Percentiles rank a stretch among this genome's conserved stretches.
Evolutionary conservation across 148 eudicot species (phyloP).

Genomic region (Fagopyrum esculentum): DNA sequence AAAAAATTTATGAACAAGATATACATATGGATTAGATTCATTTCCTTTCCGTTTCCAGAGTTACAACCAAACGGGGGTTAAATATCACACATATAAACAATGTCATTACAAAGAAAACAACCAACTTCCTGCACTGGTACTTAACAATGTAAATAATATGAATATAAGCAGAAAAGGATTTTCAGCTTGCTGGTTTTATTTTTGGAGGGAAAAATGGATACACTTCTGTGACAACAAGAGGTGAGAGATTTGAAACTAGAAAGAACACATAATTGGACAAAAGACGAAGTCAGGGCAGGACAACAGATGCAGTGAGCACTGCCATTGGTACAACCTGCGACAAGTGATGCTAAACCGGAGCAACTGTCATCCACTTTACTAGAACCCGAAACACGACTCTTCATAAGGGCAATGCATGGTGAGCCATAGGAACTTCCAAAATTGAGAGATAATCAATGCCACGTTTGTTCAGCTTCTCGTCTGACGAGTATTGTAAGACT

Average conservation of each 20-base stretch:
- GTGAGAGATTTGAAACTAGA: not conserved
- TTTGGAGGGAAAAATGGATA: not conserved
- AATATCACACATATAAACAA: too few relatives aligned
- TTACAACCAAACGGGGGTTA: too few relatives aligned
- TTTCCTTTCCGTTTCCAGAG: too few relatives aligned
- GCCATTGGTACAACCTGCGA: not conserved
- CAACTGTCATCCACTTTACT: not conserved
- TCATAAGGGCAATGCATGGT: too few relatives aligned
- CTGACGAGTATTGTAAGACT: conserved; percentile 84
- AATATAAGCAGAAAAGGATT: too few relatives aligned
- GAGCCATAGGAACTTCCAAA: too few relatives aligned
- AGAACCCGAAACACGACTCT: not conserved
- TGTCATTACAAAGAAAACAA: not conserved
- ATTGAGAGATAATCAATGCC: not conserved
- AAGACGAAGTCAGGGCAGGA: not conserved
- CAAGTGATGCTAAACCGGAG: not conserved
- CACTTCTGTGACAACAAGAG: not conserved
- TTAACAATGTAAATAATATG: too few relatives aligned
- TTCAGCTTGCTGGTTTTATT: not conserved
- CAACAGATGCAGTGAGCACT: not conserved
- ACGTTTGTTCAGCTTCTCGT: conserved; percentile 32
- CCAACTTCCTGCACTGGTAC: not conserved
- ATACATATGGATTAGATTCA: too few relatives aligned
- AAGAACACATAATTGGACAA: not conserved
- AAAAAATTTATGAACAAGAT: too few relatives aligned